Conservation (phyloP, 352 stramenopile species). For the Globisporangium iwayamae region DNA sequence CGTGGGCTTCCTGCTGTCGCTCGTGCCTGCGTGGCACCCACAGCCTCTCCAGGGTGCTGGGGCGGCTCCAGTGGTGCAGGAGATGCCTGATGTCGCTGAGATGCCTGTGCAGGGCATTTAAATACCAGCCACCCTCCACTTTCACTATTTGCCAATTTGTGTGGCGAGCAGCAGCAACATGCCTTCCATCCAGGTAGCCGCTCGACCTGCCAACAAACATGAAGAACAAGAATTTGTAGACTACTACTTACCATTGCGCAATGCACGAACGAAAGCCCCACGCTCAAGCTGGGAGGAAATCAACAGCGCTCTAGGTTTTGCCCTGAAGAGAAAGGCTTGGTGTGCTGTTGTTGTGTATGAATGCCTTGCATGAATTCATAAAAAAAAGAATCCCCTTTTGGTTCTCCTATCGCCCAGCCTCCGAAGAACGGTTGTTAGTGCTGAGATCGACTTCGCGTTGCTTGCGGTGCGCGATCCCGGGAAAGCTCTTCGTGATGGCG, state of each 20-base stretch:
- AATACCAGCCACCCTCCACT: slow-evolving; percentile 1
- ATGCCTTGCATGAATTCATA: too few species aligned
- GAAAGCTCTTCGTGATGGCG: slow-evolving; percentile 50
- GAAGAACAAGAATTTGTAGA: slow-evolving; percentile 9
- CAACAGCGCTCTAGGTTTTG: not conserved
- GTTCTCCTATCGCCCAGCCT: not conserved
- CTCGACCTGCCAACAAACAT: not conserved
- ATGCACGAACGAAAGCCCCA: not conserved
- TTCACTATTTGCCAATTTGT: not conserved
- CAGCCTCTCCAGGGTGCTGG: slow-evolving; percentile 40
- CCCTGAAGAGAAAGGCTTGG: not conserved
- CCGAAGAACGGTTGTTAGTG: not conserved
- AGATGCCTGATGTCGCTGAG: slow-evolving; percentile 41
- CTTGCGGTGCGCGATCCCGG: slow-evolving; percentile 5
- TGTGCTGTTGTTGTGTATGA: not conserved
- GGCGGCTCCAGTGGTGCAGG: slow-evolving; percentile 29
- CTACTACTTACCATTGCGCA: slow-evolving; percentile 2
- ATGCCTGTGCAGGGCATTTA: slow-evolving; percentile 79
- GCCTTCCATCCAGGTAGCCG: not conserved
- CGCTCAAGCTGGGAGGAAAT: not conserved
- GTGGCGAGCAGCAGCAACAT: not conserved
- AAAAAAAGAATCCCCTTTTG: not conserved
- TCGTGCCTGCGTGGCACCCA: slow-evolving; percentile 79
- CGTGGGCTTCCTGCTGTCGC: slow-evolving; percentile 63
- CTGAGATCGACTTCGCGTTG: slow-evolving; percentile 1